A percentile compares a stretch with the other conserved stretches of the same genome.
Evolutionary conservation across 305 asterid genomes (phyloP).

Genomic region (Plantago coronopus): DNA sequence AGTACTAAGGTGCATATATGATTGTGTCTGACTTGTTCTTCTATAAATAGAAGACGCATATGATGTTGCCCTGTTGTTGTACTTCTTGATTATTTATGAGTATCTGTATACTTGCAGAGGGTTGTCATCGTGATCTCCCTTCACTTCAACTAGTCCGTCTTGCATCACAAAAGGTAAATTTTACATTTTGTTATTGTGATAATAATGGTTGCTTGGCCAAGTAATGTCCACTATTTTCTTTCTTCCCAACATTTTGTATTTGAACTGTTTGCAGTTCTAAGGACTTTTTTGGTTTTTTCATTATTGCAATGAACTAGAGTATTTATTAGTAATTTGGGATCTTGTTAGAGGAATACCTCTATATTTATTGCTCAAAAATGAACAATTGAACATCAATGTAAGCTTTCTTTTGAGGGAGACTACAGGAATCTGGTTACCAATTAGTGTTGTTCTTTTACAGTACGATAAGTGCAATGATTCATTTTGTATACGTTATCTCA

Average conservation of each 20-base stretch:
- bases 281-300: slow-evolving; percentile 5
- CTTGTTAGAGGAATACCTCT: not conserved
- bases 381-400: too few species aligned
- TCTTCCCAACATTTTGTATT: too few species aligned
- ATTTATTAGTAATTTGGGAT: too few species aligned
- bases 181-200: slow-evolving; percentile 12
- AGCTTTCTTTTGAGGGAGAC: too few species aligned
- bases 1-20: not conserved
- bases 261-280: not conserved
- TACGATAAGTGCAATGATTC: slow-evolving; percentile 2
- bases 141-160: slow-evolving; percentile 73
- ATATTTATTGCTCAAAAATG: too few species aligned
- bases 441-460: too few species aligned
- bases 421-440: too few species aligned
- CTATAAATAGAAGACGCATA: not conserved
- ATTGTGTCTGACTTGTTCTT: not conserved
- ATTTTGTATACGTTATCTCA: slow-evolving; percentile 21
- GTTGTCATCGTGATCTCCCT: slow-evolving; percentile 95
- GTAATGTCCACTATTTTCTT: slow-evolving; percentile 8
- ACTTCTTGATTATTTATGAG: slow-evolving; percentile 10
- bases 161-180: slow-evolving; percentile 69
- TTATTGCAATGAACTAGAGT: not conserved
- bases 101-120: slow-evolving; percentile 52
- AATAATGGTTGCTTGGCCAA: slow-evolving; percentile 3
- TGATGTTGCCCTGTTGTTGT: not conserved